Evolutionary conservation across 2,329 filamentous ascomycete genomes (phyloP).

Genomic region (Hortaea werneckii): DNA sequence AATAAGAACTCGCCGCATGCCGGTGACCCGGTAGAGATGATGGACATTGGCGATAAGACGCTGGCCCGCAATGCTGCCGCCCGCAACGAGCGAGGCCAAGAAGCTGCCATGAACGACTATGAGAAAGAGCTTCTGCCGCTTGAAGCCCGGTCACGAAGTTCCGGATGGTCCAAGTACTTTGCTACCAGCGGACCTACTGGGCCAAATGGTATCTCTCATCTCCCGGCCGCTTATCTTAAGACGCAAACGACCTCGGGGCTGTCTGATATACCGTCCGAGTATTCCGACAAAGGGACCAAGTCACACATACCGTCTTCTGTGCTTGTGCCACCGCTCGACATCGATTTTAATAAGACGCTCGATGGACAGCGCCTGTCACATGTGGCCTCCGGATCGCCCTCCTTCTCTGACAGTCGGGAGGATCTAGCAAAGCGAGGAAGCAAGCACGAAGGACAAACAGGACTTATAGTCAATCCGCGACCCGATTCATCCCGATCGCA

Average conservation of each 20-base stretch:
- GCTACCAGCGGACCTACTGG: conserved; percentile 26
- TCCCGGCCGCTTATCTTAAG: conserved; percentile 25
- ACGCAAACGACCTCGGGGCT: conserved; percentile 21
- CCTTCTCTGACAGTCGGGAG: conserved; percentile 49
- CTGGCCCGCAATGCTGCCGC: conserved; percentile 11
- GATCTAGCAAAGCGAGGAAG: conserved; percentile 26
- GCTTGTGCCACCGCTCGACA: conserved; percentile 57
- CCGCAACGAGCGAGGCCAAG: conserved; percentile 3
- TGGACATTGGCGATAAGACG: conserved; percentile 32
- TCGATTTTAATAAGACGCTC: conserved; percentile 39
- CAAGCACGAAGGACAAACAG: conserved; percentile 17
- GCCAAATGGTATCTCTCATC: conserved; percentile 25
- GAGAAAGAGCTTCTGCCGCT: conserved; percentile 2
- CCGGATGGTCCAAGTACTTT: conserved; percentile 40
- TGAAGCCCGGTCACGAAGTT: conserved; percentile 39
- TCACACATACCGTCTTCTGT: conserved; percentile 44
- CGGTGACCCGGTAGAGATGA: conserved; percentile 35
- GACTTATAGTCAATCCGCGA: conserved; percentile 19
- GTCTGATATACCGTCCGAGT: conserved; percentile 41
- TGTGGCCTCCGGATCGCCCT: conserved; percentile 60
- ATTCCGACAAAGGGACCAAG: conserved; percentile 28
- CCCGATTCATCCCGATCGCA: conserved; percentile 9
- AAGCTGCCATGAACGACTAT: conserved; percentile 2
- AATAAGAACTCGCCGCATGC: conserved; percentile 40
- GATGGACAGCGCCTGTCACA: conserved; percentile 54